Base-by-base conservation (phyloP, 345 rosid species). In the Physaria fendleri region DNA sequence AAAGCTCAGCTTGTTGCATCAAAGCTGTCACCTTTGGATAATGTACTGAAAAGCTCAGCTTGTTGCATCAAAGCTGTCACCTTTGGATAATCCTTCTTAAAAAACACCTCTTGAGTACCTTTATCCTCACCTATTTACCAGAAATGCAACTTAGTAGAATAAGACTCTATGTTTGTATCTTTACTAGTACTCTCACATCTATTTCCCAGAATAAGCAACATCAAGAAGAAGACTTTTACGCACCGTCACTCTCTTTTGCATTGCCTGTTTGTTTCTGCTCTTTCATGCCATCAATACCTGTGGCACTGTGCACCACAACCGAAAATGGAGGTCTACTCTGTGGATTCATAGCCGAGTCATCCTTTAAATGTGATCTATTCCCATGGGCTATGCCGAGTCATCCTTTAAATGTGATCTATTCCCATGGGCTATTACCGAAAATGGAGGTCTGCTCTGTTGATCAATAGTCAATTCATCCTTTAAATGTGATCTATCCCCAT, bases 1-100 rank as follows among this genome's bases (percentile, higher is more conserved):
- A 87, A 71, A 89, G 83, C 73, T 86, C 90, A 20, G 97, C 90
- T 79, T 89, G 99, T 78, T 89, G 87, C 88, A 85, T 75, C 78
- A 93, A 66, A 68, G 82, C 81, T 56, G 78, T 44, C 61, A 87
- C 74, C 81, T 83, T 89, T 53, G 95, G 87, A 78, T 87, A 90
- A 72, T 87, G 99, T 81, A 71, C 83, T 81, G 59, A 93, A 87
- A 71, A 89, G 83, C 73, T 86, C 90, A 20, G 97, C 90, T 79
- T 89, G 99, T 78, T 89, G 87, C 88, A 85, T 75, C 78, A 93
- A 66, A 68, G 82, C 81, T 56, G 78, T 44, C 61, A 87, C 74
- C 81, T 83, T 89, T 53, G 95, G 87, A 78, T 87, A 90, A 72
- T 87, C 94, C 76, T 87, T 85, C 30, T 59, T 80, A 25, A 93